Percentiles rank a stretch among this genome's conserved stretches.
Conservation (phyloP, 1,284 basidiomycete species). For the Sporisorium graminicola region DNA sequence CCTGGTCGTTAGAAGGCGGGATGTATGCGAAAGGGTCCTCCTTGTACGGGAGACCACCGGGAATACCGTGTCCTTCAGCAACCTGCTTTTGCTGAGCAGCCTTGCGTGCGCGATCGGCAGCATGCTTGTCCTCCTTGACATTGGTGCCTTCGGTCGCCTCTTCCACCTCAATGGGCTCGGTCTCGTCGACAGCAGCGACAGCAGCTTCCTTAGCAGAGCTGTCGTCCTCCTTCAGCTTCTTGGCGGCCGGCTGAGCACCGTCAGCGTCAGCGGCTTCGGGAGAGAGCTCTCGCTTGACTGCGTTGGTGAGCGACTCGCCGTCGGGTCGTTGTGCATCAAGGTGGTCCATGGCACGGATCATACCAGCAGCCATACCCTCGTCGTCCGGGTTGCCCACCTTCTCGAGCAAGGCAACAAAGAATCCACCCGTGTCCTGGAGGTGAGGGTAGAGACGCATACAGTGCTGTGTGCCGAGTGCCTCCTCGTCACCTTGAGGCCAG, state of each 20-base stretch:
- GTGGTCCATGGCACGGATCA: slow-evolving; percentile 63
- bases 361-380: slow-evolving; percentile 65
- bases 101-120: slow-evolving; percentile 50
- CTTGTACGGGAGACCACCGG: slow-evolving; percentile 65
- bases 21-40: slow-evolving; percentile 67
- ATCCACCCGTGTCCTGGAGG: slow-evolving; percentile 95
- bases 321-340: slow-evolving; percentile 39
- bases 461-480: slow-evolving; percentile 54
- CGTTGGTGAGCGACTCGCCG: slow-evolving; percentile 27
- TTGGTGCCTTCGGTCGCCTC: slow-evolving; percentile 22
- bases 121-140: slow-evolving; percentile 61
- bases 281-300: slow-evolving; percentile 39
- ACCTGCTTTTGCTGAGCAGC: slow-evolving; percentile 44
- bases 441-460: slow-evolving; percentile 80
- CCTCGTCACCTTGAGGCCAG: slow-evolving; percentile 68
- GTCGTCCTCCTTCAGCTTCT: slow-evolving; percentile 51
- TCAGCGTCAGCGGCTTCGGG: slow-evolving; percentile 44
- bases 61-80: slow-evolving; percentile 48
- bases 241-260: slow-evolving; percentile 37
- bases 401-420: slow-evolving; percentile 92
- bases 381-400: slow-evolving; percentile 68
- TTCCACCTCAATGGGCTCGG: slow-evolving; percentile 13
- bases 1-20: slow-evolving; percentile 51
- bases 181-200: slow-evolving; percentile 4
- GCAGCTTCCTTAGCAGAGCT: neutral